Evolutionary conservation across 257 asterid species (phyloP), one percentile per base, ranked within the genome.

Genomic region (Schizonepeta tenuifolia): DNA sequence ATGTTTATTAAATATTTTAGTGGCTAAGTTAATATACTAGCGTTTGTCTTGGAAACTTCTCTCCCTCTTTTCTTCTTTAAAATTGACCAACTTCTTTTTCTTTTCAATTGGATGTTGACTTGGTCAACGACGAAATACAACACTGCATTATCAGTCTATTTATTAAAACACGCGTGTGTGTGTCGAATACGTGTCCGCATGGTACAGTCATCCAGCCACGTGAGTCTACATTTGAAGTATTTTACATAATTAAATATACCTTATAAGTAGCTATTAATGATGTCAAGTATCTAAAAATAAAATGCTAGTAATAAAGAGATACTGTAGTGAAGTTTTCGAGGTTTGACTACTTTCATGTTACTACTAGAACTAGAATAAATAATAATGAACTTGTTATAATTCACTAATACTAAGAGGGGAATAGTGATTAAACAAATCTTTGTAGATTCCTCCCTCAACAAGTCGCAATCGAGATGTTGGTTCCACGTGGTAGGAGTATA

Each of bases 321-420:
- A 65, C 41, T 41, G 75, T 40, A 61, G 69, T 60, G 73, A 71
- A 26, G 66, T 26, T 60, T 74, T 36, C 49, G n/a, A 74, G 50
- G 74, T 71, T 74, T 54, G 73, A 67, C 74, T 10, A 17, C 47
- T 43, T 54, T 63, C 53, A 47, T n/a, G 63, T n/a, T n/a, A n/a
- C n/a, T n/a, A n/a, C n/a, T n/a, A n/a, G n/a, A n/a, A n/a, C n/a
- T n/a, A n/a, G n/a, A n/a, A n/a, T n/a, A n/a, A n/a, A n/a, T 15
- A 10, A 38, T 13, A n/a, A 4, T 31, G 36, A 31, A 31, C 36
- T 31, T 31, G 36, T 31, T 31, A 31, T 24, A 1, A 24, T 24
- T 24, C 26, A 1, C 36, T 31, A 4, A 4, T 4, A 31, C 6
- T 31, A 31, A 31, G 35, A 31, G 4, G 35, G 13, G n/a, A 12